Evolutionary conservation across 768 basidiomycete genomes (phyloP), one percentile per base, ranked within the genome.

Genomic region (Pulveroboletus sp.): DNA sequence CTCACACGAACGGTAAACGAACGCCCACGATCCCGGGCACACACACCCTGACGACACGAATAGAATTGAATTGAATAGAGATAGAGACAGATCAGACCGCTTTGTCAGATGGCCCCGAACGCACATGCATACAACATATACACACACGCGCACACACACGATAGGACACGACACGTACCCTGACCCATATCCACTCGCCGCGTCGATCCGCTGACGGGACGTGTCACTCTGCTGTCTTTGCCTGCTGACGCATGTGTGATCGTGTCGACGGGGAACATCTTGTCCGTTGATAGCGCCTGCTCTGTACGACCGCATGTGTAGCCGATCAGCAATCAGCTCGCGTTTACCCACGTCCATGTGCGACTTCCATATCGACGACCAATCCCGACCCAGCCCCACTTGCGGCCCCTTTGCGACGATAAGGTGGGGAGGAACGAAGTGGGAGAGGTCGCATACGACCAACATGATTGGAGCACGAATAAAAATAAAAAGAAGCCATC

Each of bases 231-330:
- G 21, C 21, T 4, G 21, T 21, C 21, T 2, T 21, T 21, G 21
- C 21, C 21, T 21, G 21, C 4, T 21, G 21, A 21, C 2, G 81
- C 80, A 6, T 83, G 80, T 5, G 71, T 76, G 35, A 80, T 69
- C 1, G 79, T 77, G 54, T 85, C 79, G 8, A 82, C 68, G 8
- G 79, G 8, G 21, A 21, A 82, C 68, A 7, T 79, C 81, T 50
- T 81, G 77, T 39, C 62, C 61, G 44, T 75, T 71, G 2, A 21
- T 55, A 0, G 62, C 58, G 58, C 76, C 75, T 62, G 3, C 8
- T 31, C 21, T 21, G 21, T 21, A 21, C 2, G 21, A 31, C 30
- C 30, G 11, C 30, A 3, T 9, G 21, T 36, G 2, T 31, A 5
- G 7, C 31, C 37, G 33, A 49, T 57, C 43, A 50, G 39, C 18